These are phyloP conservation scores for Samsoniella hepiali DNA, from an alignment of 2,329 filamentous ascomycete species.

Conservation along the genomic window DNA sequence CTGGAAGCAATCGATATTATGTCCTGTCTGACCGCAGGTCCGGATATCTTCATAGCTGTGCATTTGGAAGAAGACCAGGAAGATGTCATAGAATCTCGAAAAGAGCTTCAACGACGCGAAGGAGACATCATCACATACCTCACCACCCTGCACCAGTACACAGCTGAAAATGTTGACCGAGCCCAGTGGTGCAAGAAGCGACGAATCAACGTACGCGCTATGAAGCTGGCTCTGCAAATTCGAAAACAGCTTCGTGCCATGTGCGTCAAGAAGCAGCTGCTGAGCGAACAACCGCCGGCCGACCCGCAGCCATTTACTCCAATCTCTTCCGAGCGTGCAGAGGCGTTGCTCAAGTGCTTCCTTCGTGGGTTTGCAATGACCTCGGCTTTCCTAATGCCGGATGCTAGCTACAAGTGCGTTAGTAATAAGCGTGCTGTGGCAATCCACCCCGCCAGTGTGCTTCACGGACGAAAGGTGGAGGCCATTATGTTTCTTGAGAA, in stretches of 20 bases:
- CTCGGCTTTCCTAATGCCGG: slow-evolving; percentile 58
- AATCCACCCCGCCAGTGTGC: slow-evolving; percentile 60
- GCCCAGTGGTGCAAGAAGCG: slow-evolving; percentile 56
- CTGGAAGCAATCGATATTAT: slow-evolving; percentile 83
- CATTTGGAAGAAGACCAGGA: slow-evolving; percentile 56
- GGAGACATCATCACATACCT: slow-evolving; percentile 64
- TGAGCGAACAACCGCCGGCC: slow-evolving; percentile 42
- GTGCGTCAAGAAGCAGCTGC: slow-evolving; percentile 50
- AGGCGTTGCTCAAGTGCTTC: slow-evolving; percentile 58
- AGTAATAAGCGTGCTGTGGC: slow-evolving; percentile 59
- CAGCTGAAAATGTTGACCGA: slow-evolving; percentile 53
- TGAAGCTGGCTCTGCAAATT: slow-evolving; percentile 61
- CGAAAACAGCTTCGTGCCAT: slow-evolving; percentile 58
- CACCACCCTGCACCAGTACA: slow-evolving; percentile 60
- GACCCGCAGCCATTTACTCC: slow-evolving; percentile 58
- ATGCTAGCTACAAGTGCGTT: slow-evolving; percentile 58
- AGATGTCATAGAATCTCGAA: slow-evolving; percentile 50
- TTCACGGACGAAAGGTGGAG: slow-evolving; percentile 61
- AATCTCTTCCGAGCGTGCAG: slow-evolving; percentile 51
- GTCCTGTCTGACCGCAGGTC: slow-evolving; percentile 59
- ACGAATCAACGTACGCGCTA: slow-evolving; percentile 56
- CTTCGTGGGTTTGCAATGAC: slow-evolving; percentile 58
- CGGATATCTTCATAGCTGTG: slow-evolving; percentile 60
- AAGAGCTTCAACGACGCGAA: slow-evolving; percentile 58
- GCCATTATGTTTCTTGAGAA: slow-evolving; percentile 68